These are phyloP conservation scores for Lactarius hengduanensis DNA, from an alignment of 768 basidiomycete genomes.

Conservation along the genomic window DNA sequence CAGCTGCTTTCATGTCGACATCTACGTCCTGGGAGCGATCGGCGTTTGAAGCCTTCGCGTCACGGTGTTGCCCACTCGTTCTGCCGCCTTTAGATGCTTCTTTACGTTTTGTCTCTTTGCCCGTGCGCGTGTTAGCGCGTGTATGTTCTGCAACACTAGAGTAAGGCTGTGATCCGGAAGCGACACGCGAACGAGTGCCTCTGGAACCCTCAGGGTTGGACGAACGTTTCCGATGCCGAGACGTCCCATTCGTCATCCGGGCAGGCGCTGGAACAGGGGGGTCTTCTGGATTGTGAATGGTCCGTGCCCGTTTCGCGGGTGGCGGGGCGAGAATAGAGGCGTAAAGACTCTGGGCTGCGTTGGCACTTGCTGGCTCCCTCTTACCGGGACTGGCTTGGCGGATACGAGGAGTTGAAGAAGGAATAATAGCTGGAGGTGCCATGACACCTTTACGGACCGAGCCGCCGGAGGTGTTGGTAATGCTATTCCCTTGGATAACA, in stretches of 20 bases:
- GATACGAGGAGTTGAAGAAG: slow-evolving; percentile 24
- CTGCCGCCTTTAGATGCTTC: slow-evolving; percentile 12
- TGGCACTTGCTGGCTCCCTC: slow-evolving; percentile 36
- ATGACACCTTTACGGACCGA: slow-evolving; percentile 42
- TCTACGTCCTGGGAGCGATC: slow-evolving; percentile 49
- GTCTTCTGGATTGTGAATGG: slow-evolving; percentile 71
- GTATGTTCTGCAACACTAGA: slow-evolving; percentile 29
- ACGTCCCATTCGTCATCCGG: slow-evolving; percentile 32
- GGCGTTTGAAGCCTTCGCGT: slow-evolving; percentile 15
- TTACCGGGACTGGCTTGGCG: slow-evolving; percentile 28
- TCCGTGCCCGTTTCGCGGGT: slow-evolving; percentile 72
- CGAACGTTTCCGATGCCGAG: slow-evolving; percentile 30
- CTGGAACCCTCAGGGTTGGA: slow-evolving; percentile 24
- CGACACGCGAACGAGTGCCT: slow-evolving; percentile 16
- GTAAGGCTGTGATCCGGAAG: slow-evolving; percentile 18
- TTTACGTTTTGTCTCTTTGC: slow-evolving; percentile 23
- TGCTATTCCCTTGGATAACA: slow-evolving; percentile 47
- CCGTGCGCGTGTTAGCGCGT: slow-evolving; percentile 25
- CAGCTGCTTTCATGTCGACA: slow-evolving; percentile 80
- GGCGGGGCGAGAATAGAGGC: slow-evolving; percentile 74
- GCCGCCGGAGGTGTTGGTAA: slow-evolving; percentile 33
- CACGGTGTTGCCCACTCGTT: slow-evolving; percentile 6
- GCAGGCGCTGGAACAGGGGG: slow-evolving; percentile 60
- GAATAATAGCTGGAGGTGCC: slow-evolving; percentile 41
- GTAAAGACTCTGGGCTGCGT: slow-evolving; percentile 61